Percentiles rank a stretch among this genome's conserved stretches.
Conservation (phyloP, 306 rosid genomes). For the Pueraria montana region DNA sequence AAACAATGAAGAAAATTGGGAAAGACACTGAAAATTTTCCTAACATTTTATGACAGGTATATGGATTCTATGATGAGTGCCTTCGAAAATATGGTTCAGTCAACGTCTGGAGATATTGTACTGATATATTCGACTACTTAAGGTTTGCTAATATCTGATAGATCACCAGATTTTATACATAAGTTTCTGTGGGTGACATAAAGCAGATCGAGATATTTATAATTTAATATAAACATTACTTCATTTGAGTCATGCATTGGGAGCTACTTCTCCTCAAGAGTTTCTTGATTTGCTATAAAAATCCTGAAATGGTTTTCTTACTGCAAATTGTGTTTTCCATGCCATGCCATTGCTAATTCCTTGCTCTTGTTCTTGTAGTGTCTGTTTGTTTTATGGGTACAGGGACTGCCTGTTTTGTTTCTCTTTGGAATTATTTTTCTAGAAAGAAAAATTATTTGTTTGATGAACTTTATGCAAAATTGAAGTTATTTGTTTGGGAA, state of each 20-base stretch:
- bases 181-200: conserved; percentile 26
- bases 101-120: conserved; percentile 99
- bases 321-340: conserved; percentile 16
- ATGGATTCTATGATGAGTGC: conserved; percentile 99
- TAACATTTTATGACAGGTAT: conserved; percentile 71
- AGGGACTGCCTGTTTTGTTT: conserved; percentile 21
- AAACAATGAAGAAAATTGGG: neutral
- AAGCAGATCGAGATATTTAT: conserved; percentile 8
- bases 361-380: conserved; percentile 8
- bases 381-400: conserved; percentile 3
- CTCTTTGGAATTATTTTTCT: conserved; percentile 31
- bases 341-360: conserved; percentile 2
- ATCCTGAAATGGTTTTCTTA: neutral
- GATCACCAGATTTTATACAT: conserved; percentile 16
- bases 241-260: conserved; percentile 20
- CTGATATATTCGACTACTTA: conserved; percentile 94
- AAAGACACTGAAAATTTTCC: conserved; percentile 21
- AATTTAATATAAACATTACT: conserved; percentile 26
- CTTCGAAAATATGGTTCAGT: conserved; percentile 98
- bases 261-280: conserved; percentile 2
- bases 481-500: conserved; percentile 29
- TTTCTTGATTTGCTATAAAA: conserved; percentile 20
- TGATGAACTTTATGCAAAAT: conserved; percentile 26
- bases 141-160: conserved; percentile 66
- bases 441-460: neutral